A percentile compares a stretch with the other conserved stretches of the same genome.
These are phyloP conservation scores for Ganoderma sinense DNA, from an alignment of 1,284 basidiomycete genomes.

Conservation along the genomic window DNA sequence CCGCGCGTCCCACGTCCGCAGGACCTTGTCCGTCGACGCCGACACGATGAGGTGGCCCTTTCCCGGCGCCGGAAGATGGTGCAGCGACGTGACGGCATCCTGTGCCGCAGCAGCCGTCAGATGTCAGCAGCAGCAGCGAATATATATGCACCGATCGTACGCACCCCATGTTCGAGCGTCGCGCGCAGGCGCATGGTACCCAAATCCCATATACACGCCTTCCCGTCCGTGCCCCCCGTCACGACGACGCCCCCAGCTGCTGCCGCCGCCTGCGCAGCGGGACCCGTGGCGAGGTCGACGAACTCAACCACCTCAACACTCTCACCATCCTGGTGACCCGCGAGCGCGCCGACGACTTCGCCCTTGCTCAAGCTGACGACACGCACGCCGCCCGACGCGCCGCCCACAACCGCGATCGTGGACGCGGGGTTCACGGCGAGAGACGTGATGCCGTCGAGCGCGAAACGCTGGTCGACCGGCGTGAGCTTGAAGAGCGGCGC, in stretches of 20 bases:
- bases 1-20: slow-evolving; percentile 94
- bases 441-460: slow-evolving; percentile 84
- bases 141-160: slow-evolving; percentile 36
- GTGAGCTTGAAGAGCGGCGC: slow-evolving; percentile 85
- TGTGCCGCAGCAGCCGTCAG: slow-evolving; percentile 45
- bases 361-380: slow-evolving; percentile 90
- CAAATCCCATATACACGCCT: slow-evolving; percentile 94
- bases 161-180: slow-evolving; percentile 82
- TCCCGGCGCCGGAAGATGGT: slow-evolving; percentile 71
- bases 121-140: not conserved
- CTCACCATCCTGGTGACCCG: slow-evolving; percentile 88
- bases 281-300: slow-evolving; percentile 67
- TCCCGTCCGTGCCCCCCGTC: slow-evolving; percentile 94
- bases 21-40: slow-evolving; percentile 84
- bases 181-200: slow-evolving; percentile 83
- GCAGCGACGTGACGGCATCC: slow-evolving; percentile 89
- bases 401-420: slow-evolving; percentile 89
- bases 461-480: slow-evolving; percentile 77
- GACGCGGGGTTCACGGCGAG: slow-evolving; percentile 87
- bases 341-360: slow-evolving; percentile 81
- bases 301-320: slow-evolving; percentile 92
- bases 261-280: slow-evolving; percentile 25
- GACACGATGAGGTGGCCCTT: slow-evolving; percentile 82
- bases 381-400: slow-evolving; percentile 83
- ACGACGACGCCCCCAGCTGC: slow-evolving; percentile 77